These are phyloP conservation scores for Xylaria sp. DNA, from an alignment of 2,329 filamentous ascomycete species.

Conservation along the genomic window DNA sequence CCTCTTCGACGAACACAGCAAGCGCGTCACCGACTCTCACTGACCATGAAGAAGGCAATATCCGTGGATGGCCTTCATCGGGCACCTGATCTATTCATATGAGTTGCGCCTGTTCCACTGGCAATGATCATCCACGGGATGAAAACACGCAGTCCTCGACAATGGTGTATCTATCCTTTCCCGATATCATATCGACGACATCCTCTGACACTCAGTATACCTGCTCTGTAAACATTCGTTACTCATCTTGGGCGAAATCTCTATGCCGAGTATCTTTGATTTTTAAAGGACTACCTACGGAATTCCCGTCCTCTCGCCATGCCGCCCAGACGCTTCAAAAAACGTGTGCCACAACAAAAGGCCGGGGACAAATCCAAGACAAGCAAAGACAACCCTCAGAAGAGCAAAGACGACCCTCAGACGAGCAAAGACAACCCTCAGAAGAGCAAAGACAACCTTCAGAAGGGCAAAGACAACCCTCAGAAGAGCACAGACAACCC, in stretches of 20 bases:
- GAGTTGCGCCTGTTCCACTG: not conserved
- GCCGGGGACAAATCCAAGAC: not conserved
- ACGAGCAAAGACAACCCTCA: not conserved
- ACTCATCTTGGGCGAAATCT: not conserved
- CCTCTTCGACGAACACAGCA: too few relatives aligned
- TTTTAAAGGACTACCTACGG: not conserved
- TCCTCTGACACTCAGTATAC: not conserved
- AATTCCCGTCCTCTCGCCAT: not conserved
- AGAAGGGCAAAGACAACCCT: not conserved
- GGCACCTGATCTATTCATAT: not conserved
- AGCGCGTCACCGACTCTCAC: not conserved
- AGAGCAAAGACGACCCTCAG: not conserved
- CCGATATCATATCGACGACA: not conserved
- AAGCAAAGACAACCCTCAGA: not conserved
- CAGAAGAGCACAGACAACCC: not conserved
- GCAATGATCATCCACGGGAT: not conserved
- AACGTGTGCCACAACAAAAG: not conserved
- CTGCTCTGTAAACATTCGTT: not conserved
- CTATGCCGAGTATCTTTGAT: not conserved
- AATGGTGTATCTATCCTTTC: not conserved
- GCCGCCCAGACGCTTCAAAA: not conserved
- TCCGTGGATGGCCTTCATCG: not conserved
- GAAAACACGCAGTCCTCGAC: not conserved
- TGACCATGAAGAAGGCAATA: not conserved
- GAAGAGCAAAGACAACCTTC: not conserved